Percentiles rank a stretch among this genome's conserved stretches.
These are phyloP conservation scores for Tricholoma terreum DNA, from an alignment of 768 basidiomycete species.

Conservation along the genomic window DNA sequence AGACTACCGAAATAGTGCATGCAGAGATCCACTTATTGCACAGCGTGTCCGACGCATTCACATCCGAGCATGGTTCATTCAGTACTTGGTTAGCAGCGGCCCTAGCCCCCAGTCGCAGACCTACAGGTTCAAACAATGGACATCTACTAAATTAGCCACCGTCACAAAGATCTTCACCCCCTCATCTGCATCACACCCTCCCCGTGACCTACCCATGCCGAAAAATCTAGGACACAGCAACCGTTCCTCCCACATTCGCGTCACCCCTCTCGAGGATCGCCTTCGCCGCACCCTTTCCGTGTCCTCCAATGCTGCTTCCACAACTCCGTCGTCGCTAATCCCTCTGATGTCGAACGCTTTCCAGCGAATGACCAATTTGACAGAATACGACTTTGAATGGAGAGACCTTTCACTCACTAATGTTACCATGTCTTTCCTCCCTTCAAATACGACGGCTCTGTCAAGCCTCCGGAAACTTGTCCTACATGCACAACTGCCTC, in stretches of 20 bases:
- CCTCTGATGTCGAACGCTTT: slow-evolving; percentile 30
- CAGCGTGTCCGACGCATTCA: slow-evolving; percentile 30
- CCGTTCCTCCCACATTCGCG: neutral
- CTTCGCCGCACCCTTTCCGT: neutral
- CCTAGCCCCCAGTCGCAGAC: no score
- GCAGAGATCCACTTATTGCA: slow-evolving; percentile 31
- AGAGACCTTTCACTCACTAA: slow-evolving; percentile 33
- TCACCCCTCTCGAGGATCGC: neutral
- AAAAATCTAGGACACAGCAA: no score
- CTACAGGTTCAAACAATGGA: neutral
- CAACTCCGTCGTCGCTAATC: slow-evolving; percentile 23
- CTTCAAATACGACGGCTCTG: slow-evolving; percentile 25
- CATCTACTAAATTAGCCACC: neutral
- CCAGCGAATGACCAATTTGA: slow-evolving; percentile 31
- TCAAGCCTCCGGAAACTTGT: slow-evolving; percentile 31
- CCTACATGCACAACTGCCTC: slow-evolving; percentile 30
- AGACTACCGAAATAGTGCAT: neutral
- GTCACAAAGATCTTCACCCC: neutral
- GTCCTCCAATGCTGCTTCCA: neutral
- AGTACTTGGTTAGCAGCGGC: slow-evolving; percentile 28
- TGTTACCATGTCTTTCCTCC: slow-evolving; percentile 27
- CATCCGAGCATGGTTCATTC: slow-evolving; percentile 40
- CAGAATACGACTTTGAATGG: slow-evolving; percentile 35
- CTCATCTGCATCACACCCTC: no score
- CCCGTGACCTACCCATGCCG: neutral